Percentiles rank a stretch among this genome's conserved stretches.
phyloP scores from a whole-genome alignment of 768 basidiomycete species.

The Pleurotus eryngii region DNA sequence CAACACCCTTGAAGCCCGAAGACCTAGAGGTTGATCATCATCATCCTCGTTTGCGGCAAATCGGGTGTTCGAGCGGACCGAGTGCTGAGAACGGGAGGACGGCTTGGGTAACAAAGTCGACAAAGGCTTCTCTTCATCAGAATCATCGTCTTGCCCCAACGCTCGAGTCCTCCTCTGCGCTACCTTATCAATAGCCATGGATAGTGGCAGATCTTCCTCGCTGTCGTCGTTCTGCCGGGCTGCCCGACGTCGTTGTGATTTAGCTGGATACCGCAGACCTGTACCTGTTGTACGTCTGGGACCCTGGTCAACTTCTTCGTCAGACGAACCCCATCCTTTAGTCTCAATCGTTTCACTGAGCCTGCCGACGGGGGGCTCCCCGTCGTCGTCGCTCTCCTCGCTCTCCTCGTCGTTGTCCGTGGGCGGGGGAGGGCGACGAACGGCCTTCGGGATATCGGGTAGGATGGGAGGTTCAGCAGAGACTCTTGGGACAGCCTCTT shows the following conservation, averaged over 20 bases:
- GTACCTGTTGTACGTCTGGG: conserved; percentile 57
- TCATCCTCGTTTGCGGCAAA: conserved; percentile 32
- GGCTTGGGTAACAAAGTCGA: conserved; percentile 52
- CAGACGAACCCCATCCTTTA: conserved; percentile 44
- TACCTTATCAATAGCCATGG: conserved; percentile 57
- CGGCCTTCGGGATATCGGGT: conserved; percentile 38
- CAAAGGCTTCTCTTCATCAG: conserved; percentile 74
- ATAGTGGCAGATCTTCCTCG: conserved; percentile 80
- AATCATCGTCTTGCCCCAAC: conserved; percentile 32
- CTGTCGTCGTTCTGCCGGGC: conserved; percentile 46
- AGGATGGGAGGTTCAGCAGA: conserved; percentile 41
- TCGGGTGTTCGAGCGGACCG: not conserved
- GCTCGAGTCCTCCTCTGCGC: conserved; percentile 37
- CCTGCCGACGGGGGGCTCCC: conserved; percentile 17
- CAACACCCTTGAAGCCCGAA: conserved; percentile 56
- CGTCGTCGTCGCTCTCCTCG: conserved; percentile 54
- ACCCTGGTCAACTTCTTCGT: conserved; percentile 53
- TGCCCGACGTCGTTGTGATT: conserved; percentile 15
- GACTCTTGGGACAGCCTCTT: conserved; percentile 24
- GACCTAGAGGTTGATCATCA: conserved; percentile 67
- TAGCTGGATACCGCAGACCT: conserved; percentile 49
- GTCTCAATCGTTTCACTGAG: conserved; percentile 16
- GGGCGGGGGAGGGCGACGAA: conserved; percentile 33
- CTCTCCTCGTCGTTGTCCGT: conserved; percentile 43
- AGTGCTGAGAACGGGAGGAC: conserved; percentile 9